A percentile compares a stretch with the other conserved stretches of the same genome.
Conservation (phyloP, 1,139 yeast species). For the Suhomyces ambrosiae region DNA sequence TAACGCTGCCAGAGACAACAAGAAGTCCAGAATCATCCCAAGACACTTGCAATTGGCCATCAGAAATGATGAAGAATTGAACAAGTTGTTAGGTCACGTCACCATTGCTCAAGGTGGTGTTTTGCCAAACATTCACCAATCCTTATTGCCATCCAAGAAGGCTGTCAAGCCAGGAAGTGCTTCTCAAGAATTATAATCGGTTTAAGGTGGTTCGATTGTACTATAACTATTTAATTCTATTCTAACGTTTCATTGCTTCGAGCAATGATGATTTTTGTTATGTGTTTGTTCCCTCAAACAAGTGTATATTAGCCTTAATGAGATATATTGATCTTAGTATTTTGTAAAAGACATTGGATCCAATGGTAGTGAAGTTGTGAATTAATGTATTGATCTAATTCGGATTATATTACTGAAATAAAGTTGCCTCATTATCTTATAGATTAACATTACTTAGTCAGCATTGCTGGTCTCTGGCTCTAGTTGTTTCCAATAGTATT, state of each 20-base stretch:
- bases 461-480: too few relatives aligned
- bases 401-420: too few relatives aligned
- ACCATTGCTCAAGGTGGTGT: constrained; percentile 99
- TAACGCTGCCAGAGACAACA: constrained; percentile 61
- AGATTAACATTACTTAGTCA: too few relatives aligned
- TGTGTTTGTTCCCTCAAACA: constrained; percentile 15
- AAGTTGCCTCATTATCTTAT: too few relatives aligned
- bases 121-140: constrained; percentile 94
- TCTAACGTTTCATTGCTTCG: constrained; percentile 12
- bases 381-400: too few relatives aligned
- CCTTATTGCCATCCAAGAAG: constrained; percentile 93
- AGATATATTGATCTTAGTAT: constrained; percentile 16
- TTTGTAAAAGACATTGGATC: too few relatives aligned
- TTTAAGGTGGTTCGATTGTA: constrained; percentile 13
- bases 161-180: constrained; percentile 67
- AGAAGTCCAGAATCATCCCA: constrained; percentile 59
- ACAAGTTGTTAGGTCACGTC: constrained; percentile 79
- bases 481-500: too few relatives aligned
- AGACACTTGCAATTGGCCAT: constrained; percentile 56
- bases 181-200: constrained; percentile 78
- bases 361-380: too few relatives aligned
- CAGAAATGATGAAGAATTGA: constrained; percentile 57
- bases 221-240: constrained; percentile 16
- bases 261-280: constrained; percentile 11
- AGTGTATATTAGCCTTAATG: constrained; percentile 23